Percentiles rank a stretch among this genome's conserved stretches.
phyloP scores from a whole-genome alignment of 441 rosid genomes.

The Rhodomyrtus psidioides region DNA sequence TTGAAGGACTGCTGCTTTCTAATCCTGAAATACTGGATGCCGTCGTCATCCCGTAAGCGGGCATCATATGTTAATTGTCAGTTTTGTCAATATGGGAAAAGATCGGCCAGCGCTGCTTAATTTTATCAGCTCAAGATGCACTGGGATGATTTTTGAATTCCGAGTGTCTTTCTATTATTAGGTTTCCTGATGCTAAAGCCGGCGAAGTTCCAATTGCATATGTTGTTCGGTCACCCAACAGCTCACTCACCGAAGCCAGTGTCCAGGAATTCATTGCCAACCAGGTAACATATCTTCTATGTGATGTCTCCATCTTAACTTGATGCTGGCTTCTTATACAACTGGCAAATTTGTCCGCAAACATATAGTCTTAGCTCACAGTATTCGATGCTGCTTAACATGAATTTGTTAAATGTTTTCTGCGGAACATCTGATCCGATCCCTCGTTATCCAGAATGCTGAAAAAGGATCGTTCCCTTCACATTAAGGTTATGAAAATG shows the following conservation, averaged over 20 bases:
- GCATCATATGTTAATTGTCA: not conserved
- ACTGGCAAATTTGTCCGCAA: not conserved
- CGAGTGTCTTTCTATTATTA: not conserved
- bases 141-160: not conserved
- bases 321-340: not conserved
- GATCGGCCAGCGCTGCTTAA: not conserved
- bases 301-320: not conserved
- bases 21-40: constrained; percentile 6
- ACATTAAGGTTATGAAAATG: not conserved
- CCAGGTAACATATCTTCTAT: not conserved
- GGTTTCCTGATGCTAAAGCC: constrained; percentile 7
- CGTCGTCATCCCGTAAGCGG: not conserved
- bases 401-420: not conserved
- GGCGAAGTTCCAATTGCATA: constrained; percentile 10
- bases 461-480: not conserved
- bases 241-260: not conserved
- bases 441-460: not conserved
- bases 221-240: not conserved
- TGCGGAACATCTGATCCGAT: not conserved
- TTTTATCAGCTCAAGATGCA: not conserved
- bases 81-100: not conserved
- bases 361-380: not conserved
- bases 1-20: constrained; percentile 4
- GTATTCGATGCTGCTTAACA: not conserved
- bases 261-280: not conserved